Evolutionary conservation across 306 rosid species (phyloP), one percentile per base, ranked within the genome.

Genomic region (Lathyrus oleraceus): DNA sequence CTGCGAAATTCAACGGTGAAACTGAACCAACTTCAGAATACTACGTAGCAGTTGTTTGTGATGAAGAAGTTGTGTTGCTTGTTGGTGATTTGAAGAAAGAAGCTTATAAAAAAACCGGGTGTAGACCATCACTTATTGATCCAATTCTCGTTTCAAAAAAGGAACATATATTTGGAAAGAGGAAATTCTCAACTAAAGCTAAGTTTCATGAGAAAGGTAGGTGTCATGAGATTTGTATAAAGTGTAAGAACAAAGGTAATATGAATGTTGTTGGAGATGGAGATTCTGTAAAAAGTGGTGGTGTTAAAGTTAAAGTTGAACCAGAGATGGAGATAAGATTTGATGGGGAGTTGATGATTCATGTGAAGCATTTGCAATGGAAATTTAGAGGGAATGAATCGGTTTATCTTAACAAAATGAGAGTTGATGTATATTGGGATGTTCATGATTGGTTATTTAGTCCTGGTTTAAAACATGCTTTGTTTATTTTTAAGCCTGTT

Each of bases 381-480:
- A 93, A 93, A 61, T 93, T 93, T 28, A 90, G 97, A 87, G 98
- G 98, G 3, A 93, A 93, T 58, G 93, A 85, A 28, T 79, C 81
- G 0, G 67, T 90, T 57, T 76, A 71, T 68, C 77, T 93, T 10
- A 82, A 76, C 76, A 84, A 78, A 44, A 87, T 82, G 72, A 85
- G 87, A 66, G 75, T 90, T 44, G 94, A 88, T 65, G 96, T 93
- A 1, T 88, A 73, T 67, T 93, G 96, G 96, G 98, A 93, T 81
- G 97, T 93, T 61, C 98, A 93, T 78, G 97, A 93, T 13, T 93
- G 98, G 98, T 82, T 93, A 7, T 93, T 93, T 43, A 70, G 84
- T 76, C 80, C 96, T 15, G 96, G 97, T 77, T 72, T 87, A 5
- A 88, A 92, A 65, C 89, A 88, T 21, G 98, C 96, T 13, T 75